Conservation (phyloP, 2,329 filamentous ascomycete species). For the Emmonsiellopsis sp. region DNA sequence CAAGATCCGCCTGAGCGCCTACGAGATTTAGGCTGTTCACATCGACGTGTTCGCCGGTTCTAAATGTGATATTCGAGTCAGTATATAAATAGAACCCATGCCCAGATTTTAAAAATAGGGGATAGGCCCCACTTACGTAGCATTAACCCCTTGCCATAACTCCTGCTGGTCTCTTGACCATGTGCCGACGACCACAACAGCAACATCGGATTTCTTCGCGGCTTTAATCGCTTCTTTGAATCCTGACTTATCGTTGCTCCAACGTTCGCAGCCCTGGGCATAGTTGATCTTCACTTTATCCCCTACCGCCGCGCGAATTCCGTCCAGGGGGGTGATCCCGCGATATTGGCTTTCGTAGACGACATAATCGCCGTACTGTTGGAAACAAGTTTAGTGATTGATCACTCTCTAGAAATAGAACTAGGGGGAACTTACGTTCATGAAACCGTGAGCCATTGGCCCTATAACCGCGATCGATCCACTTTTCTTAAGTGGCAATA, state of each 20-base stretch:
- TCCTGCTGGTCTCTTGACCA: slow-evolving; percentile 66
- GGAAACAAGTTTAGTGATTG: not conserved
- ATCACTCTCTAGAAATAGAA: slow-evolving; percentile 1
- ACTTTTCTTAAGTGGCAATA: slow-evolving; percentile 49
- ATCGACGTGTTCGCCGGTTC: slow-evolving; percentile 64
- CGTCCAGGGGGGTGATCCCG: slow-evolving; percentile 61
- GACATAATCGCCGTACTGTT: slow-evolving; percentile 63
- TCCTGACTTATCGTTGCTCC: slow-evolving; percentile 60
- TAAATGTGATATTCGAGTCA: not conserved
- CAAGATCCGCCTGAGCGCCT: slow-evolving; percentile 58
- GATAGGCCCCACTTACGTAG: slow-evolving; percentile 34
- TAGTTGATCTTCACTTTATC: slow-evolving; percentile 53
- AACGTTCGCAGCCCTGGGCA: slow-evolving; percentile 61
- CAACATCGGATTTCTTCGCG: slow-evolving; percentile 58
- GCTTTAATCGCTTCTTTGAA: slow-evolving; percentile 58
- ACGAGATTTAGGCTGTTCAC: slow-evolving; percentile 55
- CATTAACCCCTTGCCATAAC: slow-evolving; percentile 61
- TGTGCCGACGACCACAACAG: slow-evolving; percentile 64
- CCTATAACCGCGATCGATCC: slow-evolving; percentile 66
- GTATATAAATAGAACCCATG: not conserved
- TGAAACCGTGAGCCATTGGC: slow-evolving; percentile 61
- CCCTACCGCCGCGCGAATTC: slow-evolving; percentile 52
- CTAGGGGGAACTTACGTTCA: slow-evolving; percentile 48
- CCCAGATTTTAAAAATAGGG: not conserved
- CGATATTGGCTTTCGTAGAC: slow-evolving; percentile 54